phyloP scores from a whole-genome alignment of 306 rosid species.

The Ormosia semicastrata region DNA sequence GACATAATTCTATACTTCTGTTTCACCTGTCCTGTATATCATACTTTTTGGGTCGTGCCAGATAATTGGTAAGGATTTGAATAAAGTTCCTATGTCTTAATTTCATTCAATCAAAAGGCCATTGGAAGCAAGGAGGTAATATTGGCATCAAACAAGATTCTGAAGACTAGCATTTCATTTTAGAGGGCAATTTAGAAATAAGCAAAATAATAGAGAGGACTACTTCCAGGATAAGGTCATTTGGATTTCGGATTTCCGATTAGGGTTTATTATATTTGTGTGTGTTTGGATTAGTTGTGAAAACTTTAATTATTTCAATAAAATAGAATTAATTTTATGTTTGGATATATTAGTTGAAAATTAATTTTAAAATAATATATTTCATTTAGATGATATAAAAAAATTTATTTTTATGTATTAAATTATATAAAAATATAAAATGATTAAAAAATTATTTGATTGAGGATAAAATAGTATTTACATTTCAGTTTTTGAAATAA shows the following conservation, averaged over 20 bases:
- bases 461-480: no score
- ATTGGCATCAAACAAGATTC: neutral
- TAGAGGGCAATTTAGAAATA: neutral
- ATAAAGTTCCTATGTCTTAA: constrained; percentile 4
- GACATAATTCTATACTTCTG: neutral
- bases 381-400: no score
- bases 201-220: neutral
- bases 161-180: neutral
- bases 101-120: constrained; percentile 11
- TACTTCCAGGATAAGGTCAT: neutral
- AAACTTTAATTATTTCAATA: no score
- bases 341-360: no score
- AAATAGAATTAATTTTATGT: no score
- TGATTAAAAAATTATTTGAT: no score
- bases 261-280: neutral
- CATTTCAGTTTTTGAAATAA: no score
- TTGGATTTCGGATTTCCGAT: neutral
- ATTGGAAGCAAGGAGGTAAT: neutral
- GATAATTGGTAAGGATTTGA: neutral
- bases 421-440: no score
- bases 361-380: no score
- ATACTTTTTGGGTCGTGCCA: neutral
- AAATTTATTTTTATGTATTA: no score
- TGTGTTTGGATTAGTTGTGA: no score
- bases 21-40: neutral